Evolutionary conservation across 176 grass and related monocot species (phyloP), one percentile per base, ranked within the genome.

Genomic region (Oryza glaberrima): DNA sequence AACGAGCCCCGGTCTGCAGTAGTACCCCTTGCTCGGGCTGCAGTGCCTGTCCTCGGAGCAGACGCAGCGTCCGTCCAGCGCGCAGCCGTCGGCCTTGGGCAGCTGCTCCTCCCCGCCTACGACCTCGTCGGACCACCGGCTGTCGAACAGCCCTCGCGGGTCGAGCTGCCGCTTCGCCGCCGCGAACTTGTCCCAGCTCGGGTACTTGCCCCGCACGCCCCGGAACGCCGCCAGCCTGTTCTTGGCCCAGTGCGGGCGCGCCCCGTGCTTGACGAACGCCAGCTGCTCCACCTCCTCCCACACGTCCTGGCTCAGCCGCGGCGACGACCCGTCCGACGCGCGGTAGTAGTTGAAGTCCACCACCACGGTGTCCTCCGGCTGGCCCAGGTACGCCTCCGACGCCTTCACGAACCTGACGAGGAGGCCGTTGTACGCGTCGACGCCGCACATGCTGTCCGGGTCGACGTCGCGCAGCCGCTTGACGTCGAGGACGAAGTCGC

Each of bases 251-350:
- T 94, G 96, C 22, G 93, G 96, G 48, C 83, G 76, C 2, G 96
- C 91, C 16, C 86, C 79, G 77, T 95, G 84, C 86, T 92, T 98
- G 12, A 86, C 70, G 77, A 98, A 95, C 43, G 96, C 96, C 78
- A 98, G 83, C 88, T 98, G 96, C 84, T 95, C 93, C 67, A 95
- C 92, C 91, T 95, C 93, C 85, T 98, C 96, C 93, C 89, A 92
- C 73, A 94, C 74, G 82, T 98, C 96, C 86, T 83, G 73, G 78
- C 82, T 77, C 15, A 95, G 83, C 73, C 93, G 80, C 11, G 91
- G 85, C 60, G 81, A 35, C 30, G 80, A 67, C 25, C 85, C 79
- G 32, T 94, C 77, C 0, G 86, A 64, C 9, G 96, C 83, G 46
- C 96, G 88, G 38, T 93, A 94, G 84, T 98, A 98, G 87, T 98